Evolutionary conservation across 2,329 filamentous ascomycete species (phyloP), one percentile per base, ranked within the genome.

Genomic region (Calonectria pseudoturangicola): DNA sequence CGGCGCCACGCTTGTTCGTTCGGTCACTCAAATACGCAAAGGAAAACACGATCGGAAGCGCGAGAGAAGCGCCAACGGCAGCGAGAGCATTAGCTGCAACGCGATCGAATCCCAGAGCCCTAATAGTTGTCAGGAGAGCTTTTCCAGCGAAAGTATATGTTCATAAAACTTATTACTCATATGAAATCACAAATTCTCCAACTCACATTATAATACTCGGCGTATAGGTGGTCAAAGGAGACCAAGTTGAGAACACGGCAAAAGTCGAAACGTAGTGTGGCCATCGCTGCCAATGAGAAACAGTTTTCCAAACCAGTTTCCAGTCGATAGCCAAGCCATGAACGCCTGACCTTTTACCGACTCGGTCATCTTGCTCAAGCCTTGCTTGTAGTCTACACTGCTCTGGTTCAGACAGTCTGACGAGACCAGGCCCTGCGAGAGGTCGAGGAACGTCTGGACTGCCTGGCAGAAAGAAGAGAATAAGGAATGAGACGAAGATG

Each of bases 161-260:
- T 21, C 21, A 21, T 21, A 21, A 21, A 21, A 21, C 21, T 21
- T 21, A 21, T 21, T 21, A 21, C 2, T 21, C 21, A 21, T 21
- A 21, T 21, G 21, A 21, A 21, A 21, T 21, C 21, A 21, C 21
- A 21, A 21, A 21, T 21, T 50, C 3, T 54, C 6, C 18, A 2
- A 33, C 27, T 33, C 16, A 54, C 50, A 54, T 33, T 18, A 54
- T 54, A 6, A 54, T 54, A n/a, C 28, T 54, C 6, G 50, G 50
- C 7, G 87, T 89, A 72, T 89, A 90, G 0, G 87, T 89, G 0
- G 86, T 89, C 12, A 89, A 77, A 0, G 88, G 86, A 10, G 86
- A 86, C 87, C 88, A 89, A 0, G 88, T 89, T 1, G 87, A 86
- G 71, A 89, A 90, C 5, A 88, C 87, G 21, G 83, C 85, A 60